These are phyloP conservation scores for Rosellinia necatrix DNA, from an alignment of 2,329 filamentous ascomycete genomes.

Conservation along the genomic window DNA sequence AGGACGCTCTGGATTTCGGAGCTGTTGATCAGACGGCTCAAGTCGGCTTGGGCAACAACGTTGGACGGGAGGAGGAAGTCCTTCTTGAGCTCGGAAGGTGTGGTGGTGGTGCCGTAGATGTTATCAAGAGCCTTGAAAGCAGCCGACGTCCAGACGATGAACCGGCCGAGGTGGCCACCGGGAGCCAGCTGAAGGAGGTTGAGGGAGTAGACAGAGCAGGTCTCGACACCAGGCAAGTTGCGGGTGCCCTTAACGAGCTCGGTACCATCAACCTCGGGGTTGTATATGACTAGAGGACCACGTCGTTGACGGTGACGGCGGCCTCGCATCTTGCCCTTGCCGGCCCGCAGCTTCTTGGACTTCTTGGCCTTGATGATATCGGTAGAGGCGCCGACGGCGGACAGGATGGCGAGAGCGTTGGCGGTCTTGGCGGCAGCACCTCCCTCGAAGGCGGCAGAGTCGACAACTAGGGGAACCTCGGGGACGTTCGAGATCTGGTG, in stretches of 20 bases:
- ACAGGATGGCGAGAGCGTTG: conserved; percentile 82
- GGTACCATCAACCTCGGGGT: conserved; percentile 93
- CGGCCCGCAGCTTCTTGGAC: conserved; percentile 95
- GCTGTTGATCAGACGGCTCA: conserved; percentile 98
- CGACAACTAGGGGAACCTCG: conserved; percentile 95
- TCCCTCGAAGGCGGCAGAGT: conserved; percentile 84
- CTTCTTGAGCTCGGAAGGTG: conserved; percentile 92
- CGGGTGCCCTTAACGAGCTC: conserved; percentile 93
- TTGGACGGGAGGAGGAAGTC: conserved; percentile 97
- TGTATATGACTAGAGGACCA: conserved; percentile 96
- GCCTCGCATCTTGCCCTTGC: conserved; percentile 98
- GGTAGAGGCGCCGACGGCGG: conserved; percentile 84
- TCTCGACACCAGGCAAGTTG: conserved; percentile 99
- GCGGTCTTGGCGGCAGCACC: conserved; percentile 86
- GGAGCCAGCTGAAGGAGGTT: conserved; percentile 99
- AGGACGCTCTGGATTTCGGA: conserved; percentile 97
- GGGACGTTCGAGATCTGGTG: conserved; percentile 92
- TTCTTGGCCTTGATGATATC: conserved; percentile 95
- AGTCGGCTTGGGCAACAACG: conserved; percentile 90
- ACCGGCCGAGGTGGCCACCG: conserved; percentile 97
- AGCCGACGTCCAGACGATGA: conserved; percentile 97
- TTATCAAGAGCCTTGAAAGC: conserved; percentile 96
- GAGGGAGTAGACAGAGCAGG: conserved; percentile 86
- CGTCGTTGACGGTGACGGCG: conserved; percentile 97
- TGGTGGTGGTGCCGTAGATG: conserved; percentile 93